A percentile compares a stretch with the other conserved stretches of the same genome.
Evolutionary conservation across 352 stramenopile species (phyloP).

Genomic region (Pythium diclinum): DNA sequence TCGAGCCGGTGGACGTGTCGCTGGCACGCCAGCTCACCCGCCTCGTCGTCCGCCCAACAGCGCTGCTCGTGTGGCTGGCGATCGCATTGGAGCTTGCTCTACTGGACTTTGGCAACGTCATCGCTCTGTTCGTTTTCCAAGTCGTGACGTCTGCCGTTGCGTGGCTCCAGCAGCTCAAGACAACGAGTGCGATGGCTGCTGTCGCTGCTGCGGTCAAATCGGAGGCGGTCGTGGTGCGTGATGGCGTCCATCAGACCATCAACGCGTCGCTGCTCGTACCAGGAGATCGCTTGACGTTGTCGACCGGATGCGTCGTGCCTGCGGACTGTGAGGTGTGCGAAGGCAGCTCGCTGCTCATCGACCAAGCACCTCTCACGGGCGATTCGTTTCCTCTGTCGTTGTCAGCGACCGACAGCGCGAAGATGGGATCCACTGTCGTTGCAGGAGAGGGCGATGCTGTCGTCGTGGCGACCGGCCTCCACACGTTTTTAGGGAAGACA

Average conservation of each 20-base stretch:
- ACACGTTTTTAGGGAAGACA: slow-evolving; percentile 93
- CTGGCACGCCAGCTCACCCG: slow-evolving; percentile 55
- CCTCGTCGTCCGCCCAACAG: slow-evolving; percentile 84
- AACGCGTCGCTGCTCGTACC: slow-evolving; percentile 90
- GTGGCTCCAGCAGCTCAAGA: slow-evolving; percentile 83
- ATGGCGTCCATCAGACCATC: slow-evolving; percentile 87
- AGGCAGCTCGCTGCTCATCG: slow-evolving; percentile 82
- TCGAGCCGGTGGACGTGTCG: slow-evolving; percentile 50
- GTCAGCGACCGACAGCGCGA: slow-evolving; percentile 68
- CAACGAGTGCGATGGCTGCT: slow-evolving; percentile 78
- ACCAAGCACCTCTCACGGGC: slow-evolving; percentile 92
- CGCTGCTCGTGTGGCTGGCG: slow-evolving; percentile 91
- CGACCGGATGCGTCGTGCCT: slow-evolving; percentile 87
- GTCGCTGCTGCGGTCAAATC: slow-evolving; percentile 86
- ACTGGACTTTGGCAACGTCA: slow-evolving; percentile 53
- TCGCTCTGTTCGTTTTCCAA: slow-evolving; percentile 70
- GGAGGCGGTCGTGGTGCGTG: slow-evolving; percentile 83
- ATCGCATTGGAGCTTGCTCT: slow-evolving; percentile 78
- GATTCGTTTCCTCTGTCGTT: slow-evolving; percentile 94
- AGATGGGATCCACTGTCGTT: slow-evolving; percentile 85
- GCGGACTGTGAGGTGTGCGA: slow-evolving; percentile 89
- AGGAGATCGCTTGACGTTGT: slow-evolving; percentile 92
- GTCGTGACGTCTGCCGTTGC: slow-evolving; percentile 63
- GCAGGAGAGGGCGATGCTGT: slow-evolving; percentile 91
- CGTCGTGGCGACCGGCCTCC: slow-evolving; percentile 82